Evolutionary conservation across 768 basidiomycete genomes (phyloP).

Genomic region (Leccinum variicolor): DNA sequence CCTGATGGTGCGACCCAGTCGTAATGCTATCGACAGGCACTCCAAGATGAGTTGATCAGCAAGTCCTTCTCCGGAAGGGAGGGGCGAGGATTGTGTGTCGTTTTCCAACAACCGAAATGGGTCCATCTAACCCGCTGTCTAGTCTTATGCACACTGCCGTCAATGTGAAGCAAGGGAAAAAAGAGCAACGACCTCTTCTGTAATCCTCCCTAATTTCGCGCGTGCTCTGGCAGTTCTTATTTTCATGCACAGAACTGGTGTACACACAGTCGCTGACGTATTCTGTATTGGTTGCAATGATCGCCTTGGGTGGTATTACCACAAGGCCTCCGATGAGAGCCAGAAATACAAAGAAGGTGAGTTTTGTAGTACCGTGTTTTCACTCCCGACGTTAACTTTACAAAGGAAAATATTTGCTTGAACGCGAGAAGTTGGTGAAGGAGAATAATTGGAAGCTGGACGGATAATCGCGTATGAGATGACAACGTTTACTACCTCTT

Average conservation of each 20-base stretch:
- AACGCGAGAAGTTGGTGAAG: slow-evolving; percentile 75
- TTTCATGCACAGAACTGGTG: slow-evolving; percentile 55
- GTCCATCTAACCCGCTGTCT: slow-evolving; percentile 4
- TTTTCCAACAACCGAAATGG: background rate
- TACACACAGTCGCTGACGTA: slow-evolving; percentile 78
- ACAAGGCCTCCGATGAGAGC: slow-evolving; percentile 67
- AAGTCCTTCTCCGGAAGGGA: slow-evolving; percentile 84
- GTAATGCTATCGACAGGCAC: slow-evolving; percentile 41
- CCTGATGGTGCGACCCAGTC: background rate
- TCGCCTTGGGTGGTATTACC: slow-evolving; percentile 79
- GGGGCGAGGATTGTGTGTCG: slow-evolving; percentile 72
- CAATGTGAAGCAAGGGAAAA: slow-evolving; percentile 69
- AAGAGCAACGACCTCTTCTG: slow-evolving; percentile 74
- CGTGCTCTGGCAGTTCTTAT: slow-evolving; percentile 3
- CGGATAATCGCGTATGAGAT: slow-evolving; percentile 24
- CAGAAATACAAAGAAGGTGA: slow-evolving; percentile 88
- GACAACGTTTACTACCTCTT: background rate
- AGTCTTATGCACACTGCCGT: slow-evolving; percentile 77
- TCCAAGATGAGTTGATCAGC: slow-evolving; percentile 84
- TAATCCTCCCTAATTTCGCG: slow-evolving; percentile 29
- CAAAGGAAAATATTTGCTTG: slow-evolving; percentile 80
- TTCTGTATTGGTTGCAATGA: slow-evolving; percentile 80
- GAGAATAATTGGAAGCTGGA: slow-evolving; percentile 78
- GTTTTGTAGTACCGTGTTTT: slow-evolving; percentile 9
- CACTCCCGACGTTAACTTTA: background rate